These are phyloP conservation scores for Nakataea oryzae DNA, from an alignment of 2,329 filamentous ascomycete species.

Conservation along the genomic window DNA sequence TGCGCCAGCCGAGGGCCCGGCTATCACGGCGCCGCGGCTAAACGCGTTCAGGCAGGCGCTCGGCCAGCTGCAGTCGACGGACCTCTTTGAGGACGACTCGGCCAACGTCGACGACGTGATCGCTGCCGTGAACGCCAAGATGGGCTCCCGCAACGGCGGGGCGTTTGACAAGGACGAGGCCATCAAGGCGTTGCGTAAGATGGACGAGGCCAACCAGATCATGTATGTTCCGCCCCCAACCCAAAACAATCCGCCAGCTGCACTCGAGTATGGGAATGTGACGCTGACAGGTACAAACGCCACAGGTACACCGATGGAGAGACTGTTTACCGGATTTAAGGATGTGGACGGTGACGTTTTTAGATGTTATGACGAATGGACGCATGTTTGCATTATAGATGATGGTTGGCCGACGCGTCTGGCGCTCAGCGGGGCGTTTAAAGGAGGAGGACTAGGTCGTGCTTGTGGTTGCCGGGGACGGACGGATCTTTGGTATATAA, in stretches of 20 bases:
- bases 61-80: conserved; percentile 71
- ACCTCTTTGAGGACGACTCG: conserved; percentile 79
- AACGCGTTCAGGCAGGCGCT: conserved; percentile 68
- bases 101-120: conserved; percentile 68
- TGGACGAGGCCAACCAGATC: conserved; percentile 79
- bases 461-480: background rate
- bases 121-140: conserved; percentile 63
- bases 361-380: background rate
- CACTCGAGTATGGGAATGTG: background rate
- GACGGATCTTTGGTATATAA: background rate
- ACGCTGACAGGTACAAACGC: background rate
- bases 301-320: conserved; percentile 49
- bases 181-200: conserved; percentile 62
- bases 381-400: background rate
- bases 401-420: background rate
- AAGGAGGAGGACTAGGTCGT: conserved; percentile 4
- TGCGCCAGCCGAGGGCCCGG: conserved; percentile 10
- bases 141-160: conserved; percentile 42
- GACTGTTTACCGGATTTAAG: conserved; percentile 59
- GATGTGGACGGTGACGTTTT: background rate
- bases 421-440: background rate
- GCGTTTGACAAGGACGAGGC: conserved; percentile 65
- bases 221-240: conserved; percentile 55
- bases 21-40: conserved; percentile 52
- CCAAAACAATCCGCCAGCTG: background rate